Evolutionary conservation across 2,329 filamentous ascomycete species (phyloP), one percentile per base, ranked within the genome.

Genomic region (Talaromyces sp.): DNA sequence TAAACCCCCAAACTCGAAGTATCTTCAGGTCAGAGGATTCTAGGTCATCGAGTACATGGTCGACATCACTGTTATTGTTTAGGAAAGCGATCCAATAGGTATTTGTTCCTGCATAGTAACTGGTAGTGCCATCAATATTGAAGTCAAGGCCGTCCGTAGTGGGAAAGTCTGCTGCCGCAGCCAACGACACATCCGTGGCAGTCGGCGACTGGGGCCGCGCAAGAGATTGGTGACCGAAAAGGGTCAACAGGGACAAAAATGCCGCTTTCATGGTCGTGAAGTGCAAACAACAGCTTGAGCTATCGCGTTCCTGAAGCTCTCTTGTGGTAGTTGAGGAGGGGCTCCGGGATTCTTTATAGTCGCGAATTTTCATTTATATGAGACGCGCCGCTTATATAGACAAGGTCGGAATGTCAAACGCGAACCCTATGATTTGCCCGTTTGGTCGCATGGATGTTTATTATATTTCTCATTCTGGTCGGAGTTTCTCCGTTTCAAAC

Each of bases 1-100:
- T 81, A 71, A 84, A 85, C 0, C 79, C 82, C 82, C 82, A 84
- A 49, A 83, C 75, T 1, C 82, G 76, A 5, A 82, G 70, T 57
- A 84, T 78, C 61, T 81, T 82, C 54, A 82, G 74, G 0, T 78
- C 77, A 15, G 81, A 71, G 47, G 73, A 67, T 25, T 63, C 58
- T 47, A 71, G 59, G 55, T 71, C 65, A 58, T 67, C 53, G 73
- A 74, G 68, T 65, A 79, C 67, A 2, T 72, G 67, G 60, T 83
- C 79, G 10, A 84, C 77, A 68, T 84, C 82, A 42, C 70, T 72
- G 59, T 83, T 72, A 61, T 79, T 77, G n/a, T 74, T 80, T 22
- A 82, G 70, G 69, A 83, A 82, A 0, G 75, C 74, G 30, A 83
- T 77, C 81, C 81, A 84, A 72, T 83, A 84, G 3, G 77, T 71